These are phyloP conservation scores for Fusarium domesticum DNA, from an alignment of 2,329 filamentous ascomycete species.

Conservation along the genomic window DNA sequence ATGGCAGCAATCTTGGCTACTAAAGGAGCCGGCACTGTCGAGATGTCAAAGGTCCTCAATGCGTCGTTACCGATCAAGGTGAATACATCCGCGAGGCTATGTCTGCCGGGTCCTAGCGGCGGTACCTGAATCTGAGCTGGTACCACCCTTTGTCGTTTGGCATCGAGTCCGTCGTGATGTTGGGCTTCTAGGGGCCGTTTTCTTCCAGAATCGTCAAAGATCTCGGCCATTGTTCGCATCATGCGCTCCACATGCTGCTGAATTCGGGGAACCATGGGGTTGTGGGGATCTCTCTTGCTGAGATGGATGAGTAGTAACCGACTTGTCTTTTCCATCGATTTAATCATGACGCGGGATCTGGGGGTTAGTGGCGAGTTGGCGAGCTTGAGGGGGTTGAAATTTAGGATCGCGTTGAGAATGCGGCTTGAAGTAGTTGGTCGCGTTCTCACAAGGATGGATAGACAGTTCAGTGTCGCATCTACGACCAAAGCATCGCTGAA, in stretches of 20 bases:
- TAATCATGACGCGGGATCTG: conserved; percentile 75
- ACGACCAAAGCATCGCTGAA: conserved; percentile 79
- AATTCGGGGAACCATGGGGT: conserved; percentile 72
- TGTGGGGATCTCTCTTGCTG: conserved; percentile 79
- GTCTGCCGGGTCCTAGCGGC: conserved; percentile 69
- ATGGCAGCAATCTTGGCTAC: conserved; percentile 79
- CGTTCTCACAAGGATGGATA: conserved; percentile 78
- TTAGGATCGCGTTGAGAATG: conserved; percentile 79
- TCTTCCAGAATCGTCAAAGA: conserved; percentile 72
- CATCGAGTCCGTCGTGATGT: conserved; percentile 68
- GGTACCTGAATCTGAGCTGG: conserved; percentile 54
- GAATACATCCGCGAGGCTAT: conserved; percentile 80
- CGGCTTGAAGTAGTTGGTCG: conserved; percentile 79
- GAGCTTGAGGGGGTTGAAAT: conserved; percentile 86
- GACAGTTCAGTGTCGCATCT: conserved; percentile 85
- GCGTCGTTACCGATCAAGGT: conserved; percentile 73
- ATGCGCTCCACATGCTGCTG: conserved; percentile 84
- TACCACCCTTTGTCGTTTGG: conserved; percentile 75
- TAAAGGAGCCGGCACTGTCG: conserved; percentile 70
- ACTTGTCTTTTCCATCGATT: conserved; percentile 93
- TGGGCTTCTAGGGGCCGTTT: conserved; percentile 74
- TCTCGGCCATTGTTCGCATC: conserved; percentile 71
- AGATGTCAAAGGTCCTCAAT: conserved; percentile 77
- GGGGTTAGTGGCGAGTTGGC: conserved; percentile 74
- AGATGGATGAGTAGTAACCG: conserved; percentile 80